Conservation (phyloP, 2,329 filamentous ascomycete genomes). For the Fusarium sp. region DNA sequence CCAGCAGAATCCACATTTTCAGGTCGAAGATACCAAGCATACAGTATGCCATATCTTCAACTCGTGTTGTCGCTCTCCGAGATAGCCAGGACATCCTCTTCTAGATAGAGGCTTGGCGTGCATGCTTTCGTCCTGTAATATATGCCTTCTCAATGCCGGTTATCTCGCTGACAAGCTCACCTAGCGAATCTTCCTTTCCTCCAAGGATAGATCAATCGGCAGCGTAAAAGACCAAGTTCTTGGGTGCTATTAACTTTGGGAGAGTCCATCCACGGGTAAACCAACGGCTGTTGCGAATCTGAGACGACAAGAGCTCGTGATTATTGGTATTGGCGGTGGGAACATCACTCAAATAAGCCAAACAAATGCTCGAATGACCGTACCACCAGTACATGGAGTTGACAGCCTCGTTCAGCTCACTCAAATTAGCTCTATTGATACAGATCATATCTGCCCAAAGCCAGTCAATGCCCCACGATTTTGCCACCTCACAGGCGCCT, state of each 20-base stretch:
- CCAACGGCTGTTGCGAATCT: neutral
- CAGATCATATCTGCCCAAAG: neutral
- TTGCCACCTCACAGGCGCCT: neutral
- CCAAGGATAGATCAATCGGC: neutral
- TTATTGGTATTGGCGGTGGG: slow-evolving; percentile 46
- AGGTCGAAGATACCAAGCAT: too few species aligned
- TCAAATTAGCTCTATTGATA: neutral
- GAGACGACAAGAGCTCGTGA: slow-evolving; percentile 4
- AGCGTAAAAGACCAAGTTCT: slow-evolving; percentile 4
- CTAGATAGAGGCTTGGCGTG: too few species aligned
- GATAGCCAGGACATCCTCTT: too few species aligned
- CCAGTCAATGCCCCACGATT: neutral
- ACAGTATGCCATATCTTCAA: too few species aligned
- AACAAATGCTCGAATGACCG: neutral
- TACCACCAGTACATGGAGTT: neutral
- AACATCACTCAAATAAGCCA: slow-evolving; percentile 12
- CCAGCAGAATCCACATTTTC: slow-evolving; percentile 24
- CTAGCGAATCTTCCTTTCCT: neutral
- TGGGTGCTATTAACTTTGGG: slow-evolving; percentile 8
- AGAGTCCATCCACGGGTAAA: slow-evolving; percentile 31
- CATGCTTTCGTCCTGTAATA: too few species aligned
- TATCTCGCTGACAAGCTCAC: rapidly evolving
- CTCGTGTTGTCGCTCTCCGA: too few species aligned
- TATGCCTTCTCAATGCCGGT: rapidly evolving
- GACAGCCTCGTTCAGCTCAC: neutral